Conservation (phyloP, 2,329 filamentous ascomycete species). For the Fusarium sp. region DNA sequence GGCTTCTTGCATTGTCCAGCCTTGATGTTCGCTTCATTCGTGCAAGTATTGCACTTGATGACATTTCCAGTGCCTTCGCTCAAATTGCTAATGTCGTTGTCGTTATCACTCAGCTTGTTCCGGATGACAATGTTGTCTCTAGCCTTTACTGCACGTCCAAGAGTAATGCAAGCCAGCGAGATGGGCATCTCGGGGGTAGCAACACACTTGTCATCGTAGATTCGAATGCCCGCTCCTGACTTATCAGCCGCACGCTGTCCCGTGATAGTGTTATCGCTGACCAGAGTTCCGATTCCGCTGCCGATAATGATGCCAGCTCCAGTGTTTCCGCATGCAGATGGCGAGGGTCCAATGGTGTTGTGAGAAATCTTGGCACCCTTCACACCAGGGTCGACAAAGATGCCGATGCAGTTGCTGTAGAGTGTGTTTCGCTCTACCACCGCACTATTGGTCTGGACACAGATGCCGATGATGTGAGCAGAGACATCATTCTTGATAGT, state of each 20-base stretch:
- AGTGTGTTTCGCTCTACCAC: slow-evolving; percentile 53
- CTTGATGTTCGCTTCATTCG: slow-evolving; percentile 12
- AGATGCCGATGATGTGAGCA: slow-evolving; percentile 52
- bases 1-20: slow-evolving; percentile 25
- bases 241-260: slow-evolving; percentile 39
- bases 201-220: slow-evolving; percentile 47
- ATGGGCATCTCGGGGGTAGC: not conserved
- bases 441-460: slow-evolving; percentile 53
- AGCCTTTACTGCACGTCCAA: slow-evolving; percentile 36
- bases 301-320: slow-evolving; percentile 48
- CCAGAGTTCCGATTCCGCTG: slow-evolving; percentile 48
- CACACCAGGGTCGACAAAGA: slow-evolving; percentile 53
- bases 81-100: slow-evolving; percentile 42
- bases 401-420: slow-evolving; percentile 50
- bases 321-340: slow-evolving; percentile 32
- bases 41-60: slow-evolving; percentile 46
- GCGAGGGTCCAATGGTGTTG: slow-evolving; percentile 47
- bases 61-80: slow-evolving; percentile 43
- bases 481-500: slow-evolving; percentile 51
- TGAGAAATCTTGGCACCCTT: slow-evolving; percentile 48
- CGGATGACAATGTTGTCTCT: slow-evolving; percentile 47
- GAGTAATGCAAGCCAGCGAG: slow-evolving; percentile 32
- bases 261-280: slow-evolving; percentile 49
- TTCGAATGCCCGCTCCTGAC: slow-evolving; percentile 38
- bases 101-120: slow-evolving; percentile 51